These are phyloP conservation scores for Puccinia novopanici DNA, from an alignment of 1,284 basidiomycete genomes.

Conservation along the genomic window DNA sequence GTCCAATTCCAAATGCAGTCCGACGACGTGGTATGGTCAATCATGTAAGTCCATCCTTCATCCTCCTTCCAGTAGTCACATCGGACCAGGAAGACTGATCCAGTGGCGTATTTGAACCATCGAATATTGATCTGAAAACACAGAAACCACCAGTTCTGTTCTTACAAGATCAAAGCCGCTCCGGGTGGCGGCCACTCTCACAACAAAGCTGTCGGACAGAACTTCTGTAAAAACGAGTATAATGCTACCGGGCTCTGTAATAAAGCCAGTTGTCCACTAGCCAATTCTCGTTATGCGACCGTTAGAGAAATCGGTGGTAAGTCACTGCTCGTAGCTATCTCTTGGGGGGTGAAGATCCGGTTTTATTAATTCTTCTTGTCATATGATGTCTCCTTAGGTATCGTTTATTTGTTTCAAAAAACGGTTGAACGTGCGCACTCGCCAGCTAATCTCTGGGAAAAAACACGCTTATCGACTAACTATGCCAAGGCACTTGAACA, in stretches of 20 bases:
- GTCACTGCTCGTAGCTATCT: conserved; percentile 53
- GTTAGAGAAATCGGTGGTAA: conserved; percentile 90
- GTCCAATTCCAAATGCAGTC: conserved; percentile 30
- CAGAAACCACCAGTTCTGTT: conserved; percentile 81
- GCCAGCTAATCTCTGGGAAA: conserved; percentile 96
- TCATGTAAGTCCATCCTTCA: conserved; percentile 64
- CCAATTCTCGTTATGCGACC: conserved; percentile 95
- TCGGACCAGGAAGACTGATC: not conserved
- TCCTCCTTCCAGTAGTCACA: not conserved
- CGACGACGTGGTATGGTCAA: conserved; percentile 93
- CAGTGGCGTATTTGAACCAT: not conserved
- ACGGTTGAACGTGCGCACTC: conserved; percentile 96
- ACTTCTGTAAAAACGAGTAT: conserved; percentile 98
- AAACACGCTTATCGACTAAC: conserved; percentile 86
- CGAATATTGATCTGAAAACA: not conserved
- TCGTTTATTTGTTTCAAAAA: conserved; percentile 94
- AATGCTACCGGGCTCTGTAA: conserved; percentile 98
- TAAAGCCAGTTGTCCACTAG: conserved; percentile 91
- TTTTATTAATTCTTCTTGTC: no score
- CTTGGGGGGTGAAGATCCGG: not conserved
- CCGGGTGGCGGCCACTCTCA: conserved; percentile 43
- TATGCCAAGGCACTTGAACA: conserved; percentile 93
- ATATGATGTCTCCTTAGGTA: conserved; percentile 64
- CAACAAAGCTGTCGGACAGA: conserved; percentile 82
- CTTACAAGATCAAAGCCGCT: conserved; percentile 75